Evolutionary conservation across 306 rosid species (phyloP), one percentile per base, ranked within the genome.

Genomic region (Quillaja saponaria): DNA sequence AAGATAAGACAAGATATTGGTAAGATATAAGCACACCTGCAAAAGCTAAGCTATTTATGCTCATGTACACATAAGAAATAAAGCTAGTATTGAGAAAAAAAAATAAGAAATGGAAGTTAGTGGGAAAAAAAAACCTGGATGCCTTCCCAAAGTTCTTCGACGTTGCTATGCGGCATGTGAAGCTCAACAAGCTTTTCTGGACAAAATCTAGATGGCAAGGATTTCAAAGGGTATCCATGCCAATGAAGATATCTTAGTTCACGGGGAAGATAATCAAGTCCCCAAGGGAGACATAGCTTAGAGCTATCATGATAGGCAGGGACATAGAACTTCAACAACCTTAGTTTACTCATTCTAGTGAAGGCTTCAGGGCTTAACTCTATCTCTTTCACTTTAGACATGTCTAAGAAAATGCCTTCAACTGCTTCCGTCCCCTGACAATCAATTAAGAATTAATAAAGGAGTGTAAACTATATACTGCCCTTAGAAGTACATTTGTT

Each of bases 121-220:
- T 1, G 14, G 7, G 14, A 58, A 14, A 17, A 6, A 6, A 1
- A 61, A 62, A 72, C 84, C 78, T 48, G 41, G 0, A 1, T 9
- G 13, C 55, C 55, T 13, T 67, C 14, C 81, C 84, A 75, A 1
- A 80, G 63, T 7, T 58, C 14, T 37, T 39, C 13, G n/a, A 80
- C 3, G 7, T 10, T 7, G 37, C 76, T 79, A 9, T 34, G 0
- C 0, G 45, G 56, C 60, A 79, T 6, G 10, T 14, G 19, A 21
- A 78, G 35, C 6, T 57, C 13, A 10, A 72, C 69, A 14, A 80
- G 75, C 0, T 67, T 72, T 21, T 56, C 31, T 0, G 57, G 35
- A 2, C 21, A 14, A 49, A 69, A 69, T 10, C 56, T 15, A 47
- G 31, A 19, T 25, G 31, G 31, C 4, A 25, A 2, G 2, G 31